Conservation (phyloP, 2,329 filamentous ascomycete species). For the Chalaropsis ovoidea region DNA sequence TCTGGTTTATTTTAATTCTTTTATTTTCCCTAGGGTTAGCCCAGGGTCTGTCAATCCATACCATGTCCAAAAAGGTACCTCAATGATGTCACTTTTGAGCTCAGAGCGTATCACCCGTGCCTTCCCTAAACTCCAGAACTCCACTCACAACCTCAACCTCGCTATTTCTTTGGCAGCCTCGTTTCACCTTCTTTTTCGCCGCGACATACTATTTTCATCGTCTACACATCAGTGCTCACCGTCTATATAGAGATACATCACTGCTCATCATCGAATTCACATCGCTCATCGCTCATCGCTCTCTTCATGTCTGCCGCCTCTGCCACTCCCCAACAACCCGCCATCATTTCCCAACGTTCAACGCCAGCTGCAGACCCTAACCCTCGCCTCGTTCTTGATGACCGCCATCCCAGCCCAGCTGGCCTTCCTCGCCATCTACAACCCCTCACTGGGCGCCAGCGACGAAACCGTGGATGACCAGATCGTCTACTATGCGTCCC, state of each 20-base stretch:
- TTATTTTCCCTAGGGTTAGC: neutral
- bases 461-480: conserved; percentile 59
- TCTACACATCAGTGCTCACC: neutral
- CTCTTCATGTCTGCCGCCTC: neutral
- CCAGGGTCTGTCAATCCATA: neutral
- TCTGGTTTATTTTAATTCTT: neutral
- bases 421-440: conserved; percentile 89
- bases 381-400: conserved; percentile 53
- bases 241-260: no score
- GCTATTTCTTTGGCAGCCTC: conserved; percentile 1
- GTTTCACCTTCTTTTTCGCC: neutral
- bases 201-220: neutral
- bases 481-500: conserved; percentile 84
- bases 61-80: neutral
- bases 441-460: conserved; percentile 61
- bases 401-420: conserved; percentile 36
- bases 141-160: conserved; percentile 13
- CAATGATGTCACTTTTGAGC: conserved; percentile 18
- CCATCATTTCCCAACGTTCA: conserved; percentile 13
- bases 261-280: no score
- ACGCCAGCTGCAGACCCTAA: conserved; percentile 18
- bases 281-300: no score
- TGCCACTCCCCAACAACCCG: neutral
- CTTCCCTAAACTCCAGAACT: neutral
- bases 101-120: neutral